Conservation (phyloP, 2,329 filamentous ascomycete species). For the Trichoderma harzianum region DNA sequence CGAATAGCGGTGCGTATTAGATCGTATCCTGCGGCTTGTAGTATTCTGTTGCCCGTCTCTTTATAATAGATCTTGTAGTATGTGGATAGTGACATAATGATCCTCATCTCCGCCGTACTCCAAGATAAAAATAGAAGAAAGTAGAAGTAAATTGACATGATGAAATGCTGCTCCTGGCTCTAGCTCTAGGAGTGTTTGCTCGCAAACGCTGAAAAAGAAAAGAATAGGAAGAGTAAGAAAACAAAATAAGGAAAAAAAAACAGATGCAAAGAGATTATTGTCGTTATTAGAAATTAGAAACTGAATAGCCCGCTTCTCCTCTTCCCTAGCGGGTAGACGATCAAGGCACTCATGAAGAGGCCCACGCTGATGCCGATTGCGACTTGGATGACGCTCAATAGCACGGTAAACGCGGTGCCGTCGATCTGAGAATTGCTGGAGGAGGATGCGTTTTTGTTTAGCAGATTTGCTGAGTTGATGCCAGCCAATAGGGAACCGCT, state of each 20-base stretch:
- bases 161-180: background rate
- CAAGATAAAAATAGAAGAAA: background rate
- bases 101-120: background rate
- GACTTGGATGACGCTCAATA: constrained; percentile 58
- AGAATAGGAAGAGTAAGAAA: background rate
- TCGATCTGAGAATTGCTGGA: constrained; percentile 32
- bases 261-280: background rate
- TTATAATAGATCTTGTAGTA: background rate
- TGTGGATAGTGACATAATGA: background rate
- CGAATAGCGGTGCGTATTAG: background rate
- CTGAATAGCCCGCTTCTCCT: constrained; percentile 55
- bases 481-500: constrained; percentile 58
- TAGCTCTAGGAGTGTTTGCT: background rate
- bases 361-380: constrained; percentile 62
- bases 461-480: constrained; percentile 53
- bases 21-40: background rate
- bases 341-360: constrained; percentile 52
- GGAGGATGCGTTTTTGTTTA: constrained; percentile 39
- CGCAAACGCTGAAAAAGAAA: background rate
- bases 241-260: background rate
- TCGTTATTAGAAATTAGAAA: constrained; percentile 35
- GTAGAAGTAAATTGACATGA: background rate
- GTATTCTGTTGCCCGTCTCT: background rate
- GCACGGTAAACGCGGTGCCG: constrained; percentile 50
- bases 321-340: constrained; percentile 57